These are phyloP conservation scores for Trypanosoma congolense DNA, from an alignment of 208 protist genomes.

Conservation along the genomic window DNA sequence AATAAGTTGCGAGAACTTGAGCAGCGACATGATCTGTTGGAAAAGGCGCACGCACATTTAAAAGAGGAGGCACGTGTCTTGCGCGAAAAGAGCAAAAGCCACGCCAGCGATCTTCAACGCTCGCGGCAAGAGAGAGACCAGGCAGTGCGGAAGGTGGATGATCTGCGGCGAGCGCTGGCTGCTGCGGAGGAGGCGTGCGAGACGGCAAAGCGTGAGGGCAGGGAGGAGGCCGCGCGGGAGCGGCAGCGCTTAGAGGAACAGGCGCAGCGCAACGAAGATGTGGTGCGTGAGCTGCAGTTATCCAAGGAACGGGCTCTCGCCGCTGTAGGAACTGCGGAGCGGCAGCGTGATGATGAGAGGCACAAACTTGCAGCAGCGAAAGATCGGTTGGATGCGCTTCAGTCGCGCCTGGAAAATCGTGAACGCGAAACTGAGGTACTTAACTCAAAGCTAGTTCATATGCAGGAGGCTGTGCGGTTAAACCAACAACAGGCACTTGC, in stretches of 20 bases:
- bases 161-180: conserved; percentile 21
- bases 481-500: conserved; percentile 52
- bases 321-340: conserved; percentile 14
- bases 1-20: conserved; percentile 15
- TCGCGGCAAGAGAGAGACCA: conserved; percentile 19
- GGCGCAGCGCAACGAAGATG: conserved; percentile 16
- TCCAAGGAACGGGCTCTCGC: conserved; percentile 14
- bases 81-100: conserved; percentile 15
- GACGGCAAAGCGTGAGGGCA: conserved; percentile 4
- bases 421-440: conserved; percentile 31
- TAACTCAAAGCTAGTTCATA: conserved; percentile 29
- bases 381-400: conserved; percentile 17
- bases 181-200: conserved; percentile 11
- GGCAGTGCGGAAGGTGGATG: conserved; percentile 18
- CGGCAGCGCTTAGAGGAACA: conserved; percentile 7
- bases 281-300: conserved; percentile 11
- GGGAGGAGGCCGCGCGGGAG: conserved; percentile 9
- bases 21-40: conserved; percentile 13
- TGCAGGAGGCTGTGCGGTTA: conserved; percentile 45
- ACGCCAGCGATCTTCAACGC: conserved; percentile 13
- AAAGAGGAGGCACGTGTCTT: conserved; percentile 19
- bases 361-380: conserved; percentile 28
- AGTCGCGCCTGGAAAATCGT: conserved; percentile 22
- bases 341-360: conserved; percentile 28
- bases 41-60: conserved; percentile 5